These are phyloP conservation scores for Suillus tomentosus DNA, from an alignment of 768 basidiomycete species.

Conservation along the genomic window DNA sequence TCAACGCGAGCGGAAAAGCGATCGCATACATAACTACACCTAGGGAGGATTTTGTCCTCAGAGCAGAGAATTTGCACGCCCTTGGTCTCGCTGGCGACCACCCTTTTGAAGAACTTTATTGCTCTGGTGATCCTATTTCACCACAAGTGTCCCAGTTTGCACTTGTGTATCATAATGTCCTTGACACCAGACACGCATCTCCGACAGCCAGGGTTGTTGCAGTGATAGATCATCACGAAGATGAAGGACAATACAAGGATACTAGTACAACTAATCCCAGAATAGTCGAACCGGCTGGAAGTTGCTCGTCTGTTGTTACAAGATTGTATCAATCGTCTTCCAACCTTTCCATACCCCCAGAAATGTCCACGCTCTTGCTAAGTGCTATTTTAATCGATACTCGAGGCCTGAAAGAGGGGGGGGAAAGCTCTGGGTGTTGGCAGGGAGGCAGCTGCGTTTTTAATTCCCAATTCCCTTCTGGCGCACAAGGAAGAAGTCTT, in stretches of 20 bases:
- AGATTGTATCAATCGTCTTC: slow-evolving; percentile 23
- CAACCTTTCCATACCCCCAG: slow-evolving; percentile 41
- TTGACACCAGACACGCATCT: slow-evolving; percentile 46
- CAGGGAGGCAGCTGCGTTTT: slow-evolving; percentile 58
- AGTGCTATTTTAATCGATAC: slow-evolving; percentile 89
- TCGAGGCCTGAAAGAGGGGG: slow-evolving; percentile 67
- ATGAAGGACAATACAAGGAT: slow-evolving; percentile 69
- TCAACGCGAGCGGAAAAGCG: slow-evolving; percentile 49
- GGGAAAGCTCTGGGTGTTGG: slow-evolving; percentile 78
- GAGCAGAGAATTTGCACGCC: slow-evolving; percentile 41
- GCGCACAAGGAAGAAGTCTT: slow-evolving; percentile 20
- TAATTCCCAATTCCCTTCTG: slow-evolving; percentile 60
- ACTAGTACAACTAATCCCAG: slow-evolving; percentile 57
- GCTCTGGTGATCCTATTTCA: slow-evolving; percentile 58
- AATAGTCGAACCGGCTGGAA: slow-evolving; percentile 69
- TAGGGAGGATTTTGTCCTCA: slow-evolving; percentile 71
- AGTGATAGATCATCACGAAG: slow-evolving; percentile 90
- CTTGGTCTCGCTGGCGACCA: neutral
- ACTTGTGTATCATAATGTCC: slow-evolving; percentile 89
- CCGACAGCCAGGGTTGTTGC: slow-evolving; percentile 59
- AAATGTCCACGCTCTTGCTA: slow-evolving; percentile 78
- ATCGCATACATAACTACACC: slow-evolving; percentile 76
- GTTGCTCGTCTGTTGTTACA: slow-evolving; percentile 73
- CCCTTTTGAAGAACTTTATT: slow-evolving; percentile 55
- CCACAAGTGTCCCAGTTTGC: slow-evolving; percentile 56